Evolutionary conservation across 2,329 filamentous ascomycete genomes (phyloP).

Genomic region (Diaporthe vexans): DNA sequence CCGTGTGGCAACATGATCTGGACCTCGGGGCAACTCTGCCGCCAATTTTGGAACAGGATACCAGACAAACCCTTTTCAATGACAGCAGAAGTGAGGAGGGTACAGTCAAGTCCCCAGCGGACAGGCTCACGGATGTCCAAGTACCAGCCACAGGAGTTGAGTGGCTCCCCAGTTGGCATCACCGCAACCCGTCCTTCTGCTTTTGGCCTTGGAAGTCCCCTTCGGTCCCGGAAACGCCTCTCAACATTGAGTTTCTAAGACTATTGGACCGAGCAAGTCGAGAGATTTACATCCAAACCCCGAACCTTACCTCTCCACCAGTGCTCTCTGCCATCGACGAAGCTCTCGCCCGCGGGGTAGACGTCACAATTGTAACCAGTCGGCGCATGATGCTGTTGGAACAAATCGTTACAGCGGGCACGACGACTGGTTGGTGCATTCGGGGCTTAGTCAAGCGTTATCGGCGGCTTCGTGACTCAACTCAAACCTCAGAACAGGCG

Average conservation of each 20-base stretch:
- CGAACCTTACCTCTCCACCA: slow-evolving; percentile 79
- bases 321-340: slow-evolving; percentile 73
- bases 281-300: slow-evolving; percentile 79
- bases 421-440: slow-evolving; percentile 77
- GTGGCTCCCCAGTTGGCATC: slow-evolving; percentile 82
- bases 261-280: slow-evolving; percentile 70
- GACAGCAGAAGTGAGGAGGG: slow-evolving; percentile 37
- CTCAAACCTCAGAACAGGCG: slow-evolving; percentile 45
- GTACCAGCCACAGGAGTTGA: slow-evolving; percentile 26
- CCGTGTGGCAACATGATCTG: slow-evolving; percentile 72
- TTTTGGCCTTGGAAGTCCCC: slow-evolving; percentile 68
- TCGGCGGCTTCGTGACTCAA: slow-evolving; percentile 35
- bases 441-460: slow-evolving; percentile 71
- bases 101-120: slow-evolving; percentile 42
- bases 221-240: slow-evolving; percentile 72
- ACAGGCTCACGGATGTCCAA: slow-evolving; percentile 58
- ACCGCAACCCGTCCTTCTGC: slow-evolving; percentile 75
- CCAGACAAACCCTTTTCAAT: slow-evolving; percentile 12
- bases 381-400: slow-evolving; percentile 81
- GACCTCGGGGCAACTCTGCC: slow-evolving; percentile 13
- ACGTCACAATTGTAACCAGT: slow-evolving; percentile 77
- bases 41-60: not conserved
- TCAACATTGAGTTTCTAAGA: slow-evolving; percentile 75
- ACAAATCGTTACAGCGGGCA: slow-evolving; percentile 84
- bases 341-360: slow-evolving; percentile 75